Percentiles rank a stretch among this genome's conserved stretches.
These are phyloP conservation scores for Rhynchosporium agropyri DNA, from an alignment of 2,329 filamentous ascomycete genomes.

Conservation along the genomic window DNA sequence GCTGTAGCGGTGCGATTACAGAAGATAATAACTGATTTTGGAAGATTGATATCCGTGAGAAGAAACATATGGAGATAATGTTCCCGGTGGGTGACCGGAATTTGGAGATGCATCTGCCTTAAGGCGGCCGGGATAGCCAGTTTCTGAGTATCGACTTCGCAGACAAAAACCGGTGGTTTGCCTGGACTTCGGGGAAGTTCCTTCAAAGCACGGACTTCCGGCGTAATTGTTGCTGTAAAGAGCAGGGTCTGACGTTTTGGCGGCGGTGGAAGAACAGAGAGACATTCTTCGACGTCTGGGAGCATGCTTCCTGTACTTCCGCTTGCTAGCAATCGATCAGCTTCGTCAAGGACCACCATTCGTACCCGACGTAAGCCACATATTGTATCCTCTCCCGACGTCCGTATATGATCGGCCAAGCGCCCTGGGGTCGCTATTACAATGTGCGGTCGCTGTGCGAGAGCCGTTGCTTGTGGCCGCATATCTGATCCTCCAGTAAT, in stretches of 20 bases:
- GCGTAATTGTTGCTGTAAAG: slow-evolving; percentile 94
- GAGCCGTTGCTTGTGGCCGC: slow-evolving; percentile 82
- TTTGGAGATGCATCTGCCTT: slow-evolving; percentile 81
- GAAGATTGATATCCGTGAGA: slow-evolving; percentile 72
- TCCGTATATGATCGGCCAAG: slow-evolving; percentile 89
- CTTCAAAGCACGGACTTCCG: slow-evolving; percentile 86
- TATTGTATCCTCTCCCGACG: slow-evolving; percentile 88
- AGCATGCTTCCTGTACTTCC: slow-evolving; percentile 83
- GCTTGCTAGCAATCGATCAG: slow-evolving; percentile 80
- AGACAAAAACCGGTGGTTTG: slow-evolving; percentile 81
- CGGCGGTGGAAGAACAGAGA: slow-evolving; percentile 78
- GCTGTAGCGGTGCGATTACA: slow-evolving; percentile 90
- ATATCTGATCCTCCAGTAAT: slow-evolving; percentile 93
- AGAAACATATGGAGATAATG: slow-evolving; percentile 92
- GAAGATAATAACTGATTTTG: slow-evolving; percentile 87
- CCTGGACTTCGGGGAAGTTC: slow-evolving; percentile 69
- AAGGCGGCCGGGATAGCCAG: slow-evolving; percentile 81
- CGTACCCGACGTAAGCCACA: slow-evolving; percentile 76
- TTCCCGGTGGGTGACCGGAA: slow-evolving; percentile 90
- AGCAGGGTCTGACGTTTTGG: slow-evolving; percentile 85
- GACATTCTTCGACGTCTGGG: slow-evolving; percentile 88
- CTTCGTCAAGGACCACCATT: slow-evolving; percentile 93
- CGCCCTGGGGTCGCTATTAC: slow-evolving; percentile 94
- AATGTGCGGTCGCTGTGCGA: slow-evolving; percentile 81
- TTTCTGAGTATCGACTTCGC: slow-evolving; percentile 77